Percentiles rank a stretch among this genome's conserved stretches.
Evolutionary conservation across 805 yeast genomes (phyloP).

Genomic region (Wickerhamiella bombiphila): DNA sequence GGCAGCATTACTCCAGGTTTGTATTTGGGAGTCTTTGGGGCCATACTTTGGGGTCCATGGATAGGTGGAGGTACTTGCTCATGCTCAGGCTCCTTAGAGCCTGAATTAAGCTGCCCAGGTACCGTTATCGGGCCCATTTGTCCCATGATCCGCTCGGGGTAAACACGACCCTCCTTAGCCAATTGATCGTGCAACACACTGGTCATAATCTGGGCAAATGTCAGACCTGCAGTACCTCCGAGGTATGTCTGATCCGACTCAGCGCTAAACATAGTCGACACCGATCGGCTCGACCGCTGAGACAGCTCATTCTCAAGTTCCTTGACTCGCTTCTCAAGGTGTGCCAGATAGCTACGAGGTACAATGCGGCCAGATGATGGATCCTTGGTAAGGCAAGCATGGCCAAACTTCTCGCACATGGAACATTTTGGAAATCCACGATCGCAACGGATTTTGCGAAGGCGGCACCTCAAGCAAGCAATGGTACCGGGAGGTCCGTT

Average conservation of each 20-base stretch:
- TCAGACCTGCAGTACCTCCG: constrained; percentile 11
- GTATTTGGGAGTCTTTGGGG: neutral
- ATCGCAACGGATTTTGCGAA: constrained; percentile 52
- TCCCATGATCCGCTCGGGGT: neutral
- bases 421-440: constrained; percentile 52
- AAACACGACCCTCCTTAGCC: constrained; percentile 4
- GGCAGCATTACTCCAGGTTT: constrained; percentile 31
- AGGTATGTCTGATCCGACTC: constrained; percentile 3
- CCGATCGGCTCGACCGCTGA: constrained; percentile 26
- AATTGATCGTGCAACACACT: constrained; percentile 10
- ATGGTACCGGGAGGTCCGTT: constrained; percentile 7
- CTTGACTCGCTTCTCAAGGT: constrained; percentile 50
- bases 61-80: neutral
- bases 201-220: constrained; percentile 8
- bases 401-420: constrained; percentile 48
- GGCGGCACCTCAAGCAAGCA: constrained; percentile 74
- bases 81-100: neutral
- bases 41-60: neutral
- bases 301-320: constrained; percentile 38
- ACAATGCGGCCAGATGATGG: constrained; percentile 80
- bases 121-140: constrained; percentile 1
- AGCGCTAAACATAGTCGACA: constrained; percentile 5
- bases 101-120: neutral
- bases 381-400: constrained; percentile 69
- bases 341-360: constrained; percentile 56